Percentiles rank a stretch among this genome's conserved stretches.
Evolutionary conservation across 2,329 filamentous ascomycete genomes (phyloP).

Genomic region (Penicillium sp.): DNA sequence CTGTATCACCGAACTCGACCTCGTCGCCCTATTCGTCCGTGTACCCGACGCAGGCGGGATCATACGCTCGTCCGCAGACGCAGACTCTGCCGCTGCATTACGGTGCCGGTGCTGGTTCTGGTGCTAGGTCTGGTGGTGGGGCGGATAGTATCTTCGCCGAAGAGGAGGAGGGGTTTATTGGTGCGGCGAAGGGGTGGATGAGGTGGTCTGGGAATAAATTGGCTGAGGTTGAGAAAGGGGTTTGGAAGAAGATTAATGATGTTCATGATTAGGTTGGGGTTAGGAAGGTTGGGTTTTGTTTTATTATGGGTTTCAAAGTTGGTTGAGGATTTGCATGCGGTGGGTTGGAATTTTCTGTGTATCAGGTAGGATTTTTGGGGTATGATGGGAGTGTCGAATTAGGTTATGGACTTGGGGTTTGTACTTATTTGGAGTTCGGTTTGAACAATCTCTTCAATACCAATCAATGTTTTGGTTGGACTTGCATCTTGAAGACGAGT

Average conservation of each 20-base stretch:
- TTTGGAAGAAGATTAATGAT: constrained; percentile 49
- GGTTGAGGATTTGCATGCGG: background rate
- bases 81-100: constrained; percentile 19
- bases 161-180: constrained; percentile 37
- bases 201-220: constrained; percentile 41
- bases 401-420: background rate
- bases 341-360: background rate
- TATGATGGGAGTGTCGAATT: background rate
- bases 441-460: background rate
- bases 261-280: constrained; percentile 27
- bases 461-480: background rate
- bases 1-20: constrained; percentile 22
- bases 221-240: constrained; percentile 46
- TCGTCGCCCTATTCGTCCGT: constrained; percentile 28
- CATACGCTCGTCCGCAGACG: background rate
- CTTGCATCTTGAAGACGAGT: background rate
- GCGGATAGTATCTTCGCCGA: constrained; percentile 19
- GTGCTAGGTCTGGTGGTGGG: constrained; percentile 10
- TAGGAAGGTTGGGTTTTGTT: background rate
- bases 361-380: background rate
- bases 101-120: background rate
- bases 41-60: constrained; percentile 22
- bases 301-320: background rate
- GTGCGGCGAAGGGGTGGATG: constrained; percentile 45
- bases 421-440: background rate